Conservation (phyloP, 2,329 filamentous ascomycete genomes). For the Cryphonectria naterciae region DNA sequence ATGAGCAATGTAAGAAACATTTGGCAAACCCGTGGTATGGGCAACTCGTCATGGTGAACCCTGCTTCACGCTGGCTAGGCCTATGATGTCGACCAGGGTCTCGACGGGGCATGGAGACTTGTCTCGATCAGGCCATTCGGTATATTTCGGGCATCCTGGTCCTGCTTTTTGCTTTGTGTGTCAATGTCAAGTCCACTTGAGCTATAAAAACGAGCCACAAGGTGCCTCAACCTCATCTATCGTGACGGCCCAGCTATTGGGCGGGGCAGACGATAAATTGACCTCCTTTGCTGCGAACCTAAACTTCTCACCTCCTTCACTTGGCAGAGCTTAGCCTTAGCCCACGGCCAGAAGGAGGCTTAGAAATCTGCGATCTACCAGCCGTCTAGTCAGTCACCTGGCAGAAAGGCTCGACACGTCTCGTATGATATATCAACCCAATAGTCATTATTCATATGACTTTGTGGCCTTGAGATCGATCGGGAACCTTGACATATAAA, state of each 20-base stretch:
- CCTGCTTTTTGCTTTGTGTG: background rate
- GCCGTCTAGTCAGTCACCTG: background rate
- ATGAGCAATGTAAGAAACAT: background rate
- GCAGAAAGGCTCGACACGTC: background rate
- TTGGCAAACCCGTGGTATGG: background rate
- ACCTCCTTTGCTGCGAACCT: background rate
- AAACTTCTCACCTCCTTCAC: background rate
- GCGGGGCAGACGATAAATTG: background rate
- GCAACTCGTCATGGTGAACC: background rate
- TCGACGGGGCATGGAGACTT: background rate
- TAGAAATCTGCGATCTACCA: background rate
- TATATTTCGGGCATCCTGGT: background rate
- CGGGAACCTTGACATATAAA: background rate
- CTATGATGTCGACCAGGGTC: slow-evolving; percentile 3
- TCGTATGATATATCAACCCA: background rate
- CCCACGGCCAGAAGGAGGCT: background rate
- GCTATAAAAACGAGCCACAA: background rate
- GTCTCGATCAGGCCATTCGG: slow-evolving; percentile 4
- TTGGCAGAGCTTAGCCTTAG: background rate
- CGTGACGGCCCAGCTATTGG: background rate
- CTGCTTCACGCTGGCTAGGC: background rate
- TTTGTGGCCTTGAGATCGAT: background rate
- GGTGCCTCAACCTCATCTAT: background rate
- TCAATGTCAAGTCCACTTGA: background rate
- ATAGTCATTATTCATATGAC: background rate